Conservation (phyloP, 371 early-diverging fungal species). For the Saksenaea vasiformis region DNA sequence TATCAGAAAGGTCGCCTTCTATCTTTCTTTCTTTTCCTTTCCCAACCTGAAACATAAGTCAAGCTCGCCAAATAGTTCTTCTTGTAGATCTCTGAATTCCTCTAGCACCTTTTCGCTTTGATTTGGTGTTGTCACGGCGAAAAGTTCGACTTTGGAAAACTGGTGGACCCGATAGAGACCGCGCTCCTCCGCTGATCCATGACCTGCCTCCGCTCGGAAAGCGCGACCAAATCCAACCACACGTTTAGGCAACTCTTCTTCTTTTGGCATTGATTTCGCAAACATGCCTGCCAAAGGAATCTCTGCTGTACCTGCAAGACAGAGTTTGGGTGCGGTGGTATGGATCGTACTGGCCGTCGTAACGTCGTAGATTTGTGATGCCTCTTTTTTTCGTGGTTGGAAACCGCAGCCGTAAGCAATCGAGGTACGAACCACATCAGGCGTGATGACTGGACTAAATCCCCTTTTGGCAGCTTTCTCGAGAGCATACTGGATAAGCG, state of each 20-base stretch:
- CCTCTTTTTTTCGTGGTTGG: constrained; percentile 72
- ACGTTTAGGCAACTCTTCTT: constrained; percentile 63
- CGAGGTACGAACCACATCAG: constrained; percentile 83
- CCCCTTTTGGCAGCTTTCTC: constrained; percentile 74
- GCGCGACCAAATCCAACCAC: constrained; percentile 83
- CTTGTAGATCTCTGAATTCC: constrained; percentile 76
- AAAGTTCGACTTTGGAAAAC: constrained; percentile 93
- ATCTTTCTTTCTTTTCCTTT: not conserved
- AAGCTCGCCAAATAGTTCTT: constrained; percentile 73
- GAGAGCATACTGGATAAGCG: constrained; percentile 85
- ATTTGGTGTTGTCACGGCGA: constrained; percentile 71
- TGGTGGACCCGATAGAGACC: constrained; percentile 94
- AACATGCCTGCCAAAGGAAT: constrained; percentile 89
- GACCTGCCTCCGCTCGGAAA: constrained; percentile 90
- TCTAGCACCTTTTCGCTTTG: constrained; percentile 71
- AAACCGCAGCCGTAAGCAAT: constrained; percentile 92
- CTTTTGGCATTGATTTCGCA: constrained; percentile 59
- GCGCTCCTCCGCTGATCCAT: constrained; percentile 81
- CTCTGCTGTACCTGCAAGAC: constrained; percentile 90
- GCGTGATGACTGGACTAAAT: constrained; percentile 77
- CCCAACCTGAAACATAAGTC: constrained; percentile 77
- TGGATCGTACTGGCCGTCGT: constrained; percentile 46
- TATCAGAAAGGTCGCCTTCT: not conserved
- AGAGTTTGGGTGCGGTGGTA: constrained; percentile 50
- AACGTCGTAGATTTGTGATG: constrained; percentile 86